Conservation (phyloP, 768 basidiomycete genomes). For the Boletus tomentosulus region DNA sequence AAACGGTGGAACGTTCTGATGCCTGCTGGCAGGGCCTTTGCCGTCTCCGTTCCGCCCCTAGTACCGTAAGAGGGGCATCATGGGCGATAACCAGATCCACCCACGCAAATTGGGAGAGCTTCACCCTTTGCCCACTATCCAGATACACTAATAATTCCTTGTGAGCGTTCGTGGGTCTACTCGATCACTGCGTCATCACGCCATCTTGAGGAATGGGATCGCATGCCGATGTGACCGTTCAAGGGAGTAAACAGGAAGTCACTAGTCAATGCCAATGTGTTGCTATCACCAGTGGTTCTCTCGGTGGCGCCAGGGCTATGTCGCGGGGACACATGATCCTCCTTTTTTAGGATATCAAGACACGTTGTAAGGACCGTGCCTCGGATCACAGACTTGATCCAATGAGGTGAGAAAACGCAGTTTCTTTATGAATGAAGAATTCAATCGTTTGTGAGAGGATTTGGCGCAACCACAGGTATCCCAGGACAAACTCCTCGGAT, state of each 20-base stretch:
- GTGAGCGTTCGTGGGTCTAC: not conserved
- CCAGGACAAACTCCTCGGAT: slow-evolving; percentile 16
- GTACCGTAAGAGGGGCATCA: not conserved
- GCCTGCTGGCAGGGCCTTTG: not conserved
- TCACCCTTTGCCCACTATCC: not conserved
- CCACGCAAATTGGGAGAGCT: not conserved
- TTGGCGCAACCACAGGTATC: not conserved
- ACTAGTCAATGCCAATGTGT: not conserved
- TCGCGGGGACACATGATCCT: not conserved
- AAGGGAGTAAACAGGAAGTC: not conserved
- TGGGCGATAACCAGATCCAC: not conserved
- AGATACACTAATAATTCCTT: not conserved
- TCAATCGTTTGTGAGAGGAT: not conserved
- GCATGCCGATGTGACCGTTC: not conserved
- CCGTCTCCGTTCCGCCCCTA: slow-evolving; percentile 1
- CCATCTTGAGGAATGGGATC: not conserved
- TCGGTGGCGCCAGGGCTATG: not conserved
- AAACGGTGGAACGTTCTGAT: not conserved
- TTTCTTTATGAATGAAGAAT: slow-evolving; percentile 2
- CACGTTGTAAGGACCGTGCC: slow-evolving; percentile 1
- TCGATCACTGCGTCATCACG: not conserved
- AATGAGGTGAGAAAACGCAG: slow-evolving; percentile 4
- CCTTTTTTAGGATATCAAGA: slow-evolving; percentile 2
- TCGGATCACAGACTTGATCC: slow-evolving; percentile 8
- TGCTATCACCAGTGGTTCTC: not conserved